phyloP scores from a whole-genome alignment of 768 basidiomycete species.

The Kwoniella dejecticola region DNA sequence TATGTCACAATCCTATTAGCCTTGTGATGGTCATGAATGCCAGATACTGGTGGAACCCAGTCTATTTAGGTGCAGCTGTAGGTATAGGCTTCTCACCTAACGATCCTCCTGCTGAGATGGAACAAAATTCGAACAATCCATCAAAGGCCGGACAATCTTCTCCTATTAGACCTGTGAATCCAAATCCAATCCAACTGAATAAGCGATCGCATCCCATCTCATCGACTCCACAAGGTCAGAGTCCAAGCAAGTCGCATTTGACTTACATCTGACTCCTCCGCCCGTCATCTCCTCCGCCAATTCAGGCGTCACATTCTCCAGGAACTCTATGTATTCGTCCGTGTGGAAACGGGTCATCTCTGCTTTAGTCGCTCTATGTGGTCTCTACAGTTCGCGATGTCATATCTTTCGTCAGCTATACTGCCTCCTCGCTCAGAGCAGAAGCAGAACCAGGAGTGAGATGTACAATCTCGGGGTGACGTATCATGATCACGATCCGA shows the following conservation, averaged over 20 bases:
- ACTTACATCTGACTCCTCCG: constrained; percentile 76
- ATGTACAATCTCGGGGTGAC: too few relatives aligned
- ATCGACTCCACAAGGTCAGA: too few relatives aligned
- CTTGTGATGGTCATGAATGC: too few relatives aligned
- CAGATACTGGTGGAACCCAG: too few relatives aligned
- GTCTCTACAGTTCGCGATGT: constrained; percentile 59
- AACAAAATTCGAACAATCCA: constrained; percentile 94
- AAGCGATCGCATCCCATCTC: too few relatives aligned
- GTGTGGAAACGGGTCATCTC: constrained; percentile 94
- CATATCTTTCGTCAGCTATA: neutral
- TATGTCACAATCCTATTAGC: constrained; percentile 43
- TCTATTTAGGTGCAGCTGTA: too few relatives aligned
- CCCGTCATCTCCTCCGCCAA: constrained; percentile 82
- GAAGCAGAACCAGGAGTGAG: too few relatives aligned
- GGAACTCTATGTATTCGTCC: constrained; percentile 95
- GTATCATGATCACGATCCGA: too few relatives aligned
- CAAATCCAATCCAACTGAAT: too few relatives aligned
- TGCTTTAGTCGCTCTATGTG: constrained; percentile 69
- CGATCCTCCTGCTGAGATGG: constrained; percentile 93
- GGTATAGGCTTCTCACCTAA: too few relatives aligned
- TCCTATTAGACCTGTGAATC: constrained; percentile 63
- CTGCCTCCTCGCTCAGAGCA: too few relatives aligned
- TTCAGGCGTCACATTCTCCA: constrained; percentile 85
- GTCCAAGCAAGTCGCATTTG: neutral
- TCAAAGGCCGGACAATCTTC: constrained; percentile 98